Conservation (phyloP, 768 basidiomycete species). For the Polyporus arcularius region DNA sequence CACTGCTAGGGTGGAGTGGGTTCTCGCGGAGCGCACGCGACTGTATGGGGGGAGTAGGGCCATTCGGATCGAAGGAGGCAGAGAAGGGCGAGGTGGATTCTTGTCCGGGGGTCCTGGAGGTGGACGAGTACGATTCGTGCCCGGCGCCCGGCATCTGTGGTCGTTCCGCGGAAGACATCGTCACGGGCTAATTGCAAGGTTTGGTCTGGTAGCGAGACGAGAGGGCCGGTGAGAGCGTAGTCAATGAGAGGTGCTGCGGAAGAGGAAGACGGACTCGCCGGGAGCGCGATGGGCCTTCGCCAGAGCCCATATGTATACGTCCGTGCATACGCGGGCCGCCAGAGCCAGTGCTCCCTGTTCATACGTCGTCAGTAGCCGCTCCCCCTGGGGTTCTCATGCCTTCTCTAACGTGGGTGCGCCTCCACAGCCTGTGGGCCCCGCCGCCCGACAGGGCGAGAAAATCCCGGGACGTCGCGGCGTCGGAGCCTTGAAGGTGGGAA, state of each 20-base stretch:
- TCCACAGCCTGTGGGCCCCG: background rate
- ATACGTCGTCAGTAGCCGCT: background rate
- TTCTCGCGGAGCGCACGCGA: background rate
- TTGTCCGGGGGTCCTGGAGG: conserved; percentile 8
- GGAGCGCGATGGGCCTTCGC: background rate
- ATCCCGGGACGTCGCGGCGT: background rate
- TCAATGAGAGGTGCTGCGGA: background rate
- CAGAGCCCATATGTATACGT: background rate
- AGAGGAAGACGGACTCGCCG: background rate
- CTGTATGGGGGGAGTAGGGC: conserved; percentile 3
- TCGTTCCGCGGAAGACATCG: no score
- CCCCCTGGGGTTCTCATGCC: background rate
- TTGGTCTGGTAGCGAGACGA: no score
- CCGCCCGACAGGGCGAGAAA: conserved; percentile 14
- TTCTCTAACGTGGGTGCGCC: background rate
- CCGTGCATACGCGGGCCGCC: background rate
- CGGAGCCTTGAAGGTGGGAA: conserved; percentile 2
- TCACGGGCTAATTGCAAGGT: no score
- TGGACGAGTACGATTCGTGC: conserved; percentile 18
- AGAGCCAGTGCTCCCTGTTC: background rate
- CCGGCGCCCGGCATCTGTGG: no score
- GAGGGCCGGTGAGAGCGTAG: background rate
- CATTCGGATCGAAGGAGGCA: conserved; percentile 26
- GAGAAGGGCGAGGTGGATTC: conserved; percentile 22
- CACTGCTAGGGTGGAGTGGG: background rate